A percentile compares a stretch with the other conserved stretches of the same genome.
phyloP scores from a whole-genome alignment of 2,329 filamentous ascomycete genomes.

The Penicillium sp. region DNA sequence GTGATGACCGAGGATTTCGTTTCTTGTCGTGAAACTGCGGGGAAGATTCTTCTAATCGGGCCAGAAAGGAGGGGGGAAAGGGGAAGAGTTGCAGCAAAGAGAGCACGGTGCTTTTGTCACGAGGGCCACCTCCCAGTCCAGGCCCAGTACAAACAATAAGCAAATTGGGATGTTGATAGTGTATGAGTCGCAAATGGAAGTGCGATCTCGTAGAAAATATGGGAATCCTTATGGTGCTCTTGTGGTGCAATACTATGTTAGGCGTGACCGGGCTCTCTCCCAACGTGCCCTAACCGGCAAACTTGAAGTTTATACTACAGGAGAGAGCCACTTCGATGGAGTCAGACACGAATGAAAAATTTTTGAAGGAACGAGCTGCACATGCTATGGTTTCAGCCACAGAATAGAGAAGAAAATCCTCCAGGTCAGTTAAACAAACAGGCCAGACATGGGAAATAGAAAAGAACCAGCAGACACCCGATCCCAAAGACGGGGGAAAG shows the following conservation, averaged over 20 bases:
- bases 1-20: not conserved
- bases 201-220: not conserved
- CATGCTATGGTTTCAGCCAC: not conserved
- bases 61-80: constrained; percentile 11
- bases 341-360: not conserved
- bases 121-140: constrained; percentile 15
- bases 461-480: not conserved
- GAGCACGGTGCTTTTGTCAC: constrained; percentile 21
- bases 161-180: not conserved
- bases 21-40: constrained; percentile 11
- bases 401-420: not conserved
- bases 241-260: not conserved
- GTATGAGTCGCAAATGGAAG: not conserved
- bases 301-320: not conserved
- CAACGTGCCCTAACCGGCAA: not conserved
- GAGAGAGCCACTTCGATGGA: not conserved
- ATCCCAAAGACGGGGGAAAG: not conserved
- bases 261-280: not conserved
- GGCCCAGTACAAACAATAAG: not conserved
- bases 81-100: constrained; percentile 5
- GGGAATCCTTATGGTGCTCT: not conserved
- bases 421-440: not conserved
- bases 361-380: not conserved
- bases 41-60: constrained; percentile 10
- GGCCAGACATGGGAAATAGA: not conserved